Percentiles rank a stretch among this genome's conserved stretches.
Conservation (phyloP, 2,329 filamentous ascomycete genomes). For the Coniochaeta pulveracea region DNA sequence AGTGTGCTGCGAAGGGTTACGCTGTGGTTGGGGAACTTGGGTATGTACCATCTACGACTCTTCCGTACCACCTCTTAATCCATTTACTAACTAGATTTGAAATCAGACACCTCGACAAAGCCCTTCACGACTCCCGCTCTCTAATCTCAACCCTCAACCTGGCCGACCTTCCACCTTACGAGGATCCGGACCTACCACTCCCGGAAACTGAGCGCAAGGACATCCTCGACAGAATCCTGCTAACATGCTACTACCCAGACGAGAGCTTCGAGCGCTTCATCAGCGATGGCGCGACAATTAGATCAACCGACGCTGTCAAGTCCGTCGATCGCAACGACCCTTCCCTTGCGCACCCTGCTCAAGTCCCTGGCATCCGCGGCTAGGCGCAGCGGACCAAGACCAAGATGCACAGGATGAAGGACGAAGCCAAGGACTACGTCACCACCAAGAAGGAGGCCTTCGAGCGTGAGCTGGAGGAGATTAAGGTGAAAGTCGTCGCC, state of each 20-base stretch:
- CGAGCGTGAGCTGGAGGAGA: neutral
- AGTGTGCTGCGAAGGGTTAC: constrained; percentile 65
- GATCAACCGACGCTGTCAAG: no score
- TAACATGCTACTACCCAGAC: constrained; percentile 4
- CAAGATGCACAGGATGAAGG: neutral
- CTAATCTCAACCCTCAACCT: neutral
- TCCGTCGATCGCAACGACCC: no score
- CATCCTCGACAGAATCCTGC: constrained; percentile 1
- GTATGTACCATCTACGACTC: constrained; percentile 36
- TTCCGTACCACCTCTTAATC: no score
- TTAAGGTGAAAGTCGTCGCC: neutral
- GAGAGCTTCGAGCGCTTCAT: neutral
- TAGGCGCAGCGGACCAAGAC: neutral
- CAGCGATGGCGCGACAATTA: no score
- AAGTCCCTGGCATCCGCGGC: neutral
- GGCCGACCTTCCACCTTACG: neutral
- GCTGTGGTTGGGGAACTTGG: constrained; percentile 58
- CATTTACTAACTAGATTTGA: no score
- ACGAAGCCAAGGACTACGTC: neutral
- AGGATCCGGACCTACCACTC: neutral
- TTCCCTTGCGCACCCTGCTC: no score
- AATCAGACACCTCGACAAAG: neutral
- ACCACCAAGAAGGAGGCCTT: neutral
- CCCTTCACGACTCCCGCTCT: neutral
- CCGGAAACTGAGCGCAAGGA: neutral